phyloP scores from a whole-genome alignment of 1,284 basidiomycete species.

The Pseudozyma thailandica region DNA sequence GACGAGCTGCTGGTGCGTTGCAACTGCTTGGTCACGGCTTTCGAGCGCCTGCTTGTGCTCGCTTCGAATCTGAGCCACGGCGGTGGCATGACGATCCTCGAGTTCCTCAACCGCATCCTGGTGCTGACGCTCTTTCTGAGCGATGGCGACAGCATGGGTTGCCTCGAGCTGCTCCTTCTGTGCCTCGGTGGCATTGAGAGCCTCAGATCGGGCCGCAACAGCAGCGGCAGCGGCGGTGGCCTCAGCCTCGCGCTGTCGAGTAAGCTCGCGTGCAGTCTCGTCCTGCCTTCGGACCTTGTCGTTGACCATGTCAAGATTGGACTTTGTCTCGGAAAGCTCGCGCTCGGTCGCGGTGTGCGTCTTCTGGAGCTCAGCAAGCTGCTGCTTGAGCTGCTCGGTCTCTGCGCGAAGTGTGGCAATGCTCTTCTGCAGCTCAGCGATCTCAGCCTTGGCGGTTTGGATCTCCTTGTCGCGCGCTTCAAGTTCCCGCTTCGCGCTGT shows the following conservation, averaged over 20 bases:
- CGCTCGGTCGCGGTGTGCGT: constrained; percentile 26
- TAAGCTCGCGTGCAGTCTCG: constrained; percentile 30
- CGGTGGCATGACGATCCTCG: constrained; percentile 36
- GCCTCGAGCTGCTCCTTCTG: constrained; percentile 42
- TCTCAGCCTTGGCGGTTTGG: constrained; percentile 27
- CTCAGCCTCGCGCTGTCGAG: constrained; percentile 42
- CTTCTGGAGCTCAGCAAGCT: constrained; percentile 28
- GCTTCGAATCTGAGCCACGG: constrained; percentile 31
- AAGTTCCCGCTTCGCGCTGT: constrained; percentile 6
- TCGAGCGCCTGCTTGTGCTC: constrained; percentile 48
- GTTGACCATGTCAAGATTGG: constrained; percentile 37
- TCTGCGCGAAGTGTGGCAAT: constrained; percentile 32
- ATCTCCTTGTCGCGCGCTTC: constrained; percentile 19
- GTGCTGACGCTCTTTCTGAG: constrained; percentile 48
- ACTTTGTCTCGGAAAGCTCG: constrained; percentile 42
- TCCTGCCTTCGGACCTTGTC: constrained; percentile 50
- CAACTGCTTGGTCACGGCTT: constrained; percentile 27
- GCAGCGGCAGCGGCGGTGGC: constrained; percentile 42
- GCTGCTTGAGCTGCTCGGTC: constrained; percentile 35
- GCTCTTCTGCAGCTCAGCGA: constrained; percentile 37
- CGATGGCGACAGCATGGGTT: constrained; percentile 33
- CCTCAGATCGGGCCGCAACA: constrained; percentile 45
- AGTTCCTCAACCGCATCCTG: constrained; percentile 45
- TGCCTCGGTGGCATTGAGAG: constrained; percentile 44
- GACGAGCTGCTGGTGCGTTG: constrained; percentile 26